Conservation (phyloP, 495 filamentous ascomycete species). For the Xylaria castorea region DNA sequence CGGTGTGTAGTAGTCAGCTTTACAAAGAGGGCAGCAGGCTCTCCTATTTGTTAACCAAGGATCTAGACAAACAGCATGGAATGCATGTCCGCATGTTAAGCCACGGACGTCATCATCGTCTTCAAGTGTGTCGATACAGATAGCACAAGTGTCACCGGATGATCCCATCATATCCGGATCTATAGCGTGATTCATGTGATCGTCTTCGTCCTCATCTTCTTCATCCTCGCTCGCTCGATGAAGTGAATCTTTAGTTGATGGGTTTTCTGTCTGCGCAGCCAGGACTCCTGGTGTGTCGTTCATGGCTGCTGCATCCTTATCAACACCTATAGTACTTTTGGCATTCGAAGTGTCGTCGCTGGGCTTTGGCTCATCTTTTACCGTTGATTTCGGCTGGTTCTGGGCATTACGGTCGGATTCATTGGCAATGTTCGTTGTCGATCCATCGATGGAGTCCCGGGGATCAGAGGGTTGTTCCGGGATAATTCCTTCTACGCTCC, state of each 20-base stretch:
- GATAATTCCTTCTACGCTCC: slow-evolving; percentile 63
- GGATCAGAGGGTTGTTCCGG: slow-evolving; percentile 51
- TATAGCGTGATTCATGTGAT: slow-evolving; percentile 82
- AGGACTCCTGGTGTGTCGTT: slow-evolving; percentile 5
- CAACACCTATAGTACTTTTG: slow-evolving; percentile 1
- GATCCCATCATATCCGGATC: slow-evolving; percentile 81
- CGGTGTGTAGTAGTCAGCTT: slow-evolving; percentile 93
- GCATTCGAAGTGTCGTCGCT: slow-evolving; percentile 24
- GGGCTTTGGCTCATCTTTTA: slow-evolving; percentile 33
- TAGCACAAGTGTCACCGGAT: slow-evolving; percentile 95
- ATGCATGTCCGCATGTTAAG: slow-evolving; percentile 92
- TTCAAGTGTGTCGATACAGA: slow-evolving; percentile 92
- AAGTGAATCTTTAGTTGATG: slow-evolving; percentile 15
- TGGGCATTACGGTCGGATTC: not conserved
- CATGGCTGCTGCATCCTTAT: slow-evolving; percentile 17
- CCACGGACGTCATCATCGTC: slow-evolving; percentile 96
- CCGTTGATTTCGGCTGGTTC: slow-evolving; percentile 4
- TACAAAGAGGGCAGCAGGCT: slow-evolving; percentile 96
- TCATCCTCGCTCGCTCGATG: slow-evolving; percentile 28
- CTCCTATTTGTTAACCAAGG: slow-evolving; percentile 93
- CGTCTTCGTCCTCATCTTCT: slow-evolving; percentile 76
- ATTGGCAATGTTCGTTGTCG: slow-evolving; percentile 32
- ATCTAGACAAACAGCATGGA: slow-evolving; percentile 92
- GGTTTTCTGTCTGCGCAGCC: slow-evolving; percentile 19
- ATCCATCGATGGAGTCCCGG: slow-evolving; percentile 43